A percentile compares a stretch with the other conserved stretches of the same genome.
Conservation (phyloP, 805 yeast species). For the Alloascoidea hylecoeti region DNA sequence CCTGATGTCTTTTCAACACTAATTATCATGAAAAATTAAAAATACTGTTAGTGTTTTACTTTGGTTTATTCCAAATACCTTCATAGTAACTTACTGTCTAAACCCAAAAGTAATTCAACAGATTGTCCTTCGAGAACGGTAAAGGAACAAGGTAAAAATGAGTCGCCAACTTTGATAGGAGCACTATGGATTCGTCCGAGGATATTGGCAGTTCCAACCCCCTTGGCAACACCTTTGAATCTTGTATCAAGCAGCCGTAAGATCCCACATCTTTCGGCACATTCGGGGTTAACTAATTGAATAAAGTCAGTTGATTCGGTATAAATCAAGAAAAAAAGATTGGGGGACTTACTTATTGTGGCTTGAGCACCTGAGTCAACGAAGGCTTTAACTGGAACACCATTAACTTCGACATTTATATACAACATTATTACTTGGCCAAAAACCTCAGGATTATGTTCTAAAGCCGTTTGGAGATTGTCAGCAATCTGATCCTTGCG, state of each 20-base stretch:
- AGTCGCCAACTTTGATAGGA: constrained; percentile 63
- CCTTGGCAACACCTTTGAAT: constrained; percentile 71
- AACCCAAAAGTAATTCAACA: constrained; percentile 65
- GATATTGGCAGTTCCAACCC: constrained; percentile 76
- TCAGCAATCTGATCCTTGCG: constrained; percentile 67
- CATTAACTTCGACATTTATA: constrained; percentile 66
- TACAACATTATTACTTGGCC: constrained; percentile 75
- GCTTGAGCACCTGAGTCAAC: constrained; percentile 95
- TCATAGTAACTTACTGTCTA: constrained; percentile 32
- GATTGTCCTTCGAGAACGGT: constrained; percentile 45
- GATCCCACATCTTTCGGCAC: constrained; percentile 64
- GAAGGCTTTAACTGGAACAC: constrained; percentile 74
- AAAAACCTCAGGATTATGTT: constrained; percentile 83
- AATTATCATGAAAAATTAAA: neutral
- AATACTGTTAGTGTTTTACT: constrained; percentile 6
- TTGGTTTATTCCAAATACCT: too few species aligned
- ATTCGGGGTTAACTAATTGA: constrained; percentile 43
- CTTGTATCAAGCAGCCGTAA: constrained; percentile 65
- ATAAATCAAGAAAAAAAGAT: too few species aligned
- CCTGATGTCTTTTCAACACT: constrained; percentile 81
- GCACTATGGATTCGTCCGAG: constrained; percentile 82
- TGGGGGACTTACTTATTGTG: constrained; percentile 44
- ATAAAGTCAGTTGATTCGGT: too few species aligned
- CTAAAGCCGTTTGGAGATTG: constrained; percentile 67
- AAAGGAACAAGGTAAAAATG: constrained; percentile 52